Conservation (phyloP, 169 alveolate genomes). For the Cryptosporidium ryanae region DNA sequence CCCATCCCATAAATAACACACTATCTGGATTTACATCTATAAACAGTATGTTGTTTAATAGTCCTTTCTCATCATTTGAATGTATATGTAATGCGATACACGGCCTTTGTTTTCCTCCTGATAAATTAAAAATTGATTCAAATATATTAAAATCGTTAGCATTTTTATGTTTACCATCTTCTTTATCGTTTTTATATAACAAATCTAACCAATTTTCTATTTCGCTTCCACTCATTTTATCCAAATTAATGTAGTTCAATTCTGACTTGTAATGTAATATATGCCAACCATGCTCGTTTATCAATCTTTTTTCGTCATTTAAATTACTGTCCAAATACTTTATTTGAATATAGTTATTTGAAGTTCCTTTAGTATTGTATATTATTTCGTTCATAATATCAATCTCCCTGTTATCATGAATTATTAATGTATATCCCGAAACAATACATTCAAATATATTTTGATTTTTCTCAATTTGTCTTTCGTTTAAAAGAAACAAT, state of each 20-base stretch:
- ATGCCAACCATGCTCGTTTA: constrained; percentile 56
- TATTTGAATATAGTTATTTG: background rate
- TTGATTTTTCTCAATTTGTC: background rate
- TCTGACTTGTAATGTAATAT: constrained; percentile 28
- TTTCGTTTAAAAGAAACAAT: background rate
- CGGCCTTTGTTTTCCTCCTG: constrained; percentile 61
- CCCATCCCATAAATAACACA: constrained; percentile 29
- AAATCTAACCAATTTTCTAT: constrained; percentile 53
- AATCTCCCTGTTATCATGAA: constrained; percentile 33
- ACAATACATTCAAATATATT: background rate
- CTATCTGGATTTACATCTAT: constrained; percentile 54
- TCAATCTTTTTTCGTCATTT: background rate
- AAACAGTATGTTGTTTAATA: background rate
- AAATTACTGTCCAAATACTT: background rate
- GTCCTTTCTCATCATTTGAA: constrained; percentile 3
- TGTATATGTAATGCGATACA: constrained; percentile 27
- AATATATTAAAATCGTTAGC: background rate
- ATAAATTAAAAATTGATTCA: constrained; percentile 3
- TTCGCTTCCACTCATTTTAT: no score
- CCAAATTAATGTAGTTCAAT: constrained; percentile 6
- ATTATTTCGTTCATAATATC: constrained; percentile 2
- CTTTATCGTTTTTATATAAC: constrained; percentile 4
- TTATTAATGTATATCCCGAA: constrained; percentile 43
- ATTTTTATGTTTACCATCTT: background rate
- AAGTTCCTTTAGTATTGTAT: background rate